A percentile compares a stretch with the other conserved stretches of the same genome.
These are phyloP conservation scores for Triticum turgidum DNA, from an alignment of 176 grass and related monocot genomes.

Conservation along the genomic window DNA sequence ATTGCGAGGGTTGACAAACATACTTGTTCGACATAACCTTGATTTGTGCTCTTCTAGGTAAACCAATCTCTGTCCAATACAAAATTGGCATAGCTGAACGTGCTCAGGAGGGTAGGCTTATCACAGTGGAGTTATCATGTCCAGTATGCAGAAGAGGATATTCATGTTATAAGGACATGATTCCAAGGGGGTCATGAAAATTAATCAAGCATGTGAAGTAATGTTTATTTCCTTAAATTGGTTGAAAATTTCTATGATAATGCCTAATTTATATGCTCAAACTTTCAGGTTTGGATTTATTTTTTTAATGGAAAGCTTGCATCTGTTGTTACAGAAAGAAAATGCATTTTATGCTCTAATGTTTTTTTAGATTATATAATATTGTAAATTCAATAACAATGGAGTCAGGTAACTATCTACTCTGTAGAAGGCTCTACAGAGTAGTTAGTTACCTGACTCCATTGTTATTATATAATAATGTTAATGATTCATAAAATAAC, in stretches of 20 bases:
- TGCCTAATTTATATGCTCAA: slow-evolving; percentile 25
- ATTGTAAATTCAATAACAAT: no score
- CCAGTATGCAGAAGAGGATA: slow-evolving; percentile 46
- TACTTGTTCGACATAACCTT: background rate
- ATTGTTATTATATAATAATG: no score
- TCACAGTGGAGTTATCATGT: slow-evolving; percentile 65
- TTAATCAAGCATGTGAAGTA: slow-evolving; percentile 36
- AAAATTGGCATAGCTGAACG: slow-evolving; percentile 58
- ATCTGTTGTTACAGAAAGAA: slow-evolving; percentile 66
- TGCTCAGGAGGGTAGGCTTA: slow-evolving; percentile 77
- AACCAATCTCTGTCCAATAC: slow-evolving; percentile 69
- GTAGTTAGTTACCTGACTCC: slow-evolving; percentile 5
- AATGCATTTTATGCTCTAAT: slow-evolving; percentile 41
- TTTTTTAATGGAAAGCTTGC: slow-evolving; percentile 56
- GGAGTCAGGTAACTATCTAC: no score
- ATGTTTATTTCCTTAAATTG: slow-evolving; percentile 24
- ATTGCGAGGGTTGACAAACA: slow-evolving; percentile 24
- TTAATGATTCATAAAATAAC: no score
- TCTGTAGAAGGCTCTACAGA: no score
- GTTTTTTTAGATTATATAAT: no score
- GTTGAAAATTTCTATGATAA: slow-evolving; percentile 2
- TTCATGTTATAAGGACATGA: slow-evolving; percentile 54
- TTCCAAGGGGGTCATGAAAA: slow-evolving; percentile 55
- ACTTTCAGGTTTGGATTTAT: slow-evolving; percentile 66
- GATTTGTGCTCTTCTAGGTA: slow-evolving; percentile 45